Evolutionary conservation across 1,284 basidiomycete species (phyloP).

Genomic region (Waitea zeae): DNA sequence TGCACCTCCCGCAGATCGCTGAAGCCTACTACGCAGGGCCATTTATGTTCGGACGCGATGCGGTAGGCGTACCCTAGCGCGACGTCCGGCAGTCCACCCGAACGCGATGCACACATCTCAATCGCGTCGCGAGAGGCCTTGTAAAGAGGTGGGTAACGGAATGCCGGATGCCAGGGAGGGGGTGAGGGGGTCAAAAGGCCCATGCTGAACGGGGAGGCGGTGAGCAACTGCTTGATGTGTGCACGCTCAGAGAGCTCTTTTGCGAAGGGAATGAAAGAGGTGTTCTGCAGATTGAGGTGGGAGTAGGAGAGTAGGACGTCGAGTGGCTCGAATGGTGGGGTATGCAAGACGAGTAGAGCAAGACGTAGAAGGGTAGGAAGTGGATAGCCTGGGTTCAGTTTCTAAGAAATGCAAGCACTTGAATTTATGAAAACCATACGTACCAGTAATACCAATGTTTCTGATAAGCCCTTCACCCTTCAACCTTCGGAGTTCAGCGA

Average conservation of each 20-base stretch:
- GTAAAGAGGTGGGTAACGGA: conserved; percentile 24
- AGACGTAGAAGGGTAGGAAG: conserved; percentile 81
- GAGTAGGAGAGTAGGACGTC: conserved; percentile 77
- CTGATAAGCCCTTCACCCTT: conserved; percentile 67
- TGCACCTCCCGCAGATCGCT: conserved; percentile 60
- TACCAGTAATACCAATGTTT: conserved; percentile 77
- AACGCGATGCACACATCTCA: conserved; percentile 14
- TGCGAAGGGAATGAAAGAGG: conserved; percentile 43
- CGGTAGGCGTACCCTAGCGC: conserved; percentile 62
- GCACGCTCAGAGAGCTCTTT: conserved; percentile 47
- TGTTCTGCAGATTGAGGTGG: conserved; percentile 78
- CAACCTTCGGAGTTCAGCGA: conserved; percentile 54
- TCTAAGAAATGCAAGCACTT: background rate
- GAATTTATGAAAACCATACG: conserved; percentile 6
- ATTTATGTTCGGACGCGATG: conserved; percentile 21
- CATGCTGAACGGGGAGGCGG: conserved; percentile 89
- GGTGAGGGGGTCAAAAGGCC: conserved; percentile 60
- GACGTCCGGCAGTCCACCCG: conserved; percentile 43
- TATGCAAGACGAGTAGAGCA: conserved; percentile 55
- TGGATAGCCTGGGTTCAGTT: conserved; percentile 50
- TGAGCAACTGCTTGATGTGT: conserved; percentile 50
- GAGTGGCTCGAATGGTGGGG: conserved; percentile 44
- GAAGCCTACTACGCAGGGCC: conserved; percentile 66
- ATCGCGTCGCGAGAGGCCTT: conserved; percentile 22
- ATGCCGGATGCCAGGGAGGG: conserved; percentile 85